Evolutionary conservation across 2,329 filamentous ascomycete genomes (phyloP).

Genomic region (Zalaria sp.): DNA sequence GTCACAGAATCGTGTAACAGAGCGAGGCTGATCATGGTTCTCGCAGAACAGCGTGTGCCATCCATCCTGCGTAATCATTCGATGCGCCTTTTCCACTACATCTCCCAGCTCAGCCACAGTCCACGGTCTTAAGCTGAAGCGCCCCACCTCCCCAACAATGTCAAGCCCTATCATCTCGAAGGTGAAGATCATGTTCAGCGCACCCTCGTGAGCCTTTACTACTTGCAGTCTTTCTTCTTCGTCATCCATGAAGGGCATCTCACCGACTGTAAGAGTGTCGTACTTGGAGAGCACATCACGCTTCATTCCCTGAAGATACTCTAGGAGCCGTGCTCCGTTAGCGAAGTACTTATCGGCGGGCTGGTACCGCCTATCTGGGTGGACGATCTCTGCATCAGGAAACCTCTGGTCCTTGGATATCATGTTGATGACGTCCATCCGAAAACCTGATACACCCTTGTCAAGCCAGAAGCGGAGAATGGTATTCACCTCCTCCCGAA

Average conservation of each 20-base stretch:
- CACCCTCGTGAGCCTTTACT: slow-evolving; percentile 38
- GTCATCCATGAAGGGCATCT: slow-evolving; percentile 33
- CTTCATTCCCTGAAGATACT: slow-evolving; percentile 30
- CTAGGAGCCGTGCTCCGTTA: slow-evolving; percentile 25
- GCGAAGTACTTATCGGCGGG: slow-evolving; percentile 2
- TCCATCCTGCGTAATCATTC: slow-evolving; percentile 39
- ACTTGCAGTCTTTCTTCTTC: slow-evolving; percentile 32
- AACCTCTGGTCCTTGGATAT: slow-evolving; percentile 6
- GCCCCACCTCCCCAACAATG: slow-evolving; percentile 28
- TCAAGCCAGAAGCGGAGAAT: slow-evolving; percentile 54
- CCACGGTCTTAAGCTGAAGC: slow-evolving; percentile 26
- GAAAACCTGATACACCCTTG: slow-evolving; percentile 41
- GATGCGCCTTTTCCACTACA: slow-evolving; percentile 43
- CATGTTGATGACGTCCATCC: slow-evolving; percentile 8
- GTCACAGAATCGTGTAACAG: slow-evolving; percentile 39
- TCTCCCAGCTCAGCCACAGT: slow-evolving; percentile 37
- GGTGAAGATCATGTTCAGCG: slow-evolving; percentile 57
- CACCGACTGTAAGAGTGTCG: slow-evolving; percentile 33
- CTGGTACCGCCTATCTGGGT: slow-evolving; percentile 1
- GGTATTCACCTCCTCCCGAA: slow-evolving; percentile 54
- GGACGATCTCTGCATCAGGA: slow-evolving; percentile 4
- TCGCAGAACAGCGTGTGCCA: slow-evolving; percentile 51
- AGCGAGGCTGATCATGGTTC: slow-evolving; percentile 48
- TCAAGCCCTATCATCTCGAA: slow-evolving; percentile 42
- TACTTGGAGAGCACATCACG: slow-evolving; percentile 27